Conservation (phyloP, 2,329 filamentous ascomycete genomes). For the Fusarium mangiferae region DNA sequence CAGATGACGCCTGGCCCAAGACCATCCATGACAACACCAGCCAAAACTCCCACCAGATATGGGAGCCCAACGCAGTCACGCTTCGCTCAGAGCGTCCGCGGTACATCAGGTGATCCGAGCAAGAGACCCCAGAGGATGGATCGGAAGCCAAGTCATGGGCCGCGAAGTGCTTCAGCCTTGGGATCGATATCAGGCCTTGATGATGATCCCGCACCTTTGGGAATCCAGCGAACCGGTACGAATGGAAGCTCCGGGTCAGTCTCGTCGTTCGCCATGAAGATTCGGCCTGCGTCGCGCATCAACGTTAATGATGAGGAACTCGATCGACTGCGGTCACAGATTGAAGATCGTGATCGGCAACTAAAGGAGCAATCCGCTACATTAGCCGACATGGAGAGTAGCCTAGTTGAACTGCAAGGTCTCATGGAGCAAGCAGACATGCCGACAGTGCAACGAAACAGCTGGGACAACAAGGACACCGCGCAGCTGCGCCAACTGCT, state of each 20-base stretch:
- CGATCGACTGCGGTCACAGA: constrained; percentile 74
- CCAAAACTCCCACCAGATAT: constrained; percentile 47
- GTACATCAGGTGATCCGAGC: constrained; percentile 69
- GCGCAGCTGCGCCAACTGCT: constrained; percentile 82
- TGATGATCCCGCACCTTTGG: constrained; percentile 66
- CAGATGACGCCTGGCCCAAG: constrained; percentile 70
- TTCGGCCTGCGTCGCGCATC: constrained; percentile 63
- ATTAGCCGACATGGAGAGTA: constrained; percentile 89
- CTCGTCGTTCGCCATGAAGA: constrained; percentile 64
- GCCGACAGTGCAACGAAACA: constrained; percentile 55
- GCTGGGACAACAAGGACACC: constrained; percentile 76
- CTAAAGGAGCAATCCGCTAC: constrained; percentile 87
- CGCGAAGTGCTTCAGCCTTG: constrained; percentile 69
- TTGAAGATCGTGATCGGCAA: constrained; percentile 87
- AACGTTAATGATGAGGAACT: constrained; percentile 75
- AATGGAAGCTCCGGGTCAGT: constrained; percentile 66
- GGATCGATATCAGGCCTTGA: constrained; percentile 64
- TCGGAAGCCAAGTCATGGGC: constrained; percentile 62
- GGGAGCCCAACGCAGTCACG: constrained; percentile 61
- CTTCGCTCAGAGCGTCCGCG: constrained; percentile 72
- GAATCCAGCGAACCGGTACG: constrained; percentile 61
- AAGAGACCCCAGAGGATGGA: constrained; percentile 63
- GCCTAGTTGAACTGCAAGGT: constrained; percentile 78
- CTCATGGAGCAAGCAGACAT: constrained; percentile 71
- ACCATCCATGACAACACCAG: constrained; percentile 66